Percentiles rank a stretch among this genome's conserved stretches.
phyloP scores from a whole-genome alignment of 306 rosid species.

The Notholithocarpus densiflorus region DNA sequence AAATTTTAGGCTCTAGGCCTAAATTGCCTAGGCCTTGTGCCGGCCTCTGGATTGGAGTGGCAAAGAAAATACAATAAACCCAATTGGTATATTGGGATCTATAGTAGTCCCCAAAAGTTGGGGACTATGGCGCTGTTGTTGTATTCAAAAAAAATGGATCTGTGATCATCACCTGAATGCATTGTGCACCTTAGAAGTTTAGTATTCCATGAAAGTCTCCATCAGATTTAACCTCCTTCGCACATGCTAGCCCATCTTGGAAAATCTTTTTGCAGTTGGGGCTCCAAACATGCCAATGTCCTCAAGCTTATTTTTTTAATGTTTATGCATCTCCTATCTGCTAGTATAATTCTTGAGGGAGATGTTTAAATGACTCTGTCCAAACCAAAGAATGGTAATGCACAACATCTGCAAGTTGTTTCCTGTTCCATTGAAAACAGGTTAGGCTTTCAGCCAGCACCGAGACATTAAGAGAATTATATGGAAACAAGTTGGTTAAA shows the following conservation, averaged over 20 bases:
- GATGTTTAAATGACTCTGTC: constrained; percentile 55
- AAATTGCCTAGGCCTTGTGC: no score
- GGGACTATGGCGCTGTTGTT: no score
- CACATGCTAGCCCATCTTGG: neutral
- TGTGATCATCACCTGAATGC: neutral
- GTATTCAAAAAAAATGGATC: neutral
- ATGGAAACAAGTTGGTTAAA: constrained; percentile 26
- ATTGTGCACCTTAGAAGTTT: neutral
- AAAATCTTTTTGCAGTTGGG: neutral
- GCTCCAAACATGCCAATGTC: neutral
- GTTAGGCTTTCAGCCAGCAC: constrained; percentile 44
- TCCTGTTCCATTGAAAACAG: constrained; percentile 49
- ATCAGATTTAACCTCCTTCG: neutral
- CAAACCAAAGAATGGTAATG: constrained; percentile 52
- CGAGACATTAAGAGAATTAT: constrained; percentile 41
- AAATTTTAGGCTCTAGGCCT: no score
- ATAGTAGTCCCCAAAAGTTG: no score
- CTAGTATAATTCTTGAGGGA: constrained; percentile 56
- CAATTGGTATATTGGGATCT: no score
- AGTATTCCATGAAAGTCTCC: neutral
- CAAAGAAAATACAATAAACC: no score
- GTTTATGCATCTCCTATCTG: constrained; percentile 36
- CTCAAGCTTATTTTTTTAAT: neutral
- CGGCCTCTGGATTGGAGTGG: no score
- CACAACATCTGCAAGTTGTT: constrained; percentile 41